Evolutionary conservation across 768 basidiomycete species (phyloP).

Genomic region (Lactarius tabidus): DNA sequence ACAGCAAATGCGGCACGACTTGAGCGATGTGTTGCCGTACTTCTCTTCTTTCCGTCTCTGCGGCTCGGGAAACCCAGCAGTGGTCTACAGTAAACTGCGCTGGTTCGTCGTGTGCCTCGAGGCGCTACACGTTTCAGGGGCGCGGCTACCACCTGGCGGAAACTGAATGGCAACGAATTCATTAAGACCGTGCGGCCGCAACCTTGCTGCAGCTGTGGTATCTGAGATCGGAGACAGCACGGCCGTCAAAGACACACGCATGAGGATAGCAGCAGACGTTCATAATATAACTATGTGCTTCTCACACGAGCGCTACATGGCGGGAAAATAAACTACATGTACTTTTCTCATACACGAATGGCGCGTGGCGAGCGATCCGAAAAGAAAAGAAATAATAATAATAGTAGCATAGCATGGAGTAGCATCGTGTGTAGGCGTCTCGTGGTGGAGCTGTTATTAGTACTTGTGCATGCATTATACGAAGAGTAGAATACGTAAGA

Average conservation of each 20-base stretch:
- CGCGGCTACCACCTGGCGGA: constrained; percentile 18
- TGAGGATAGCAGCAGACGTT: constrained; percentile 16
- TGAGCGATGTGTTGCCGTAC: background rate
- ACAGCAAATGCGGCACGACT: background rate
- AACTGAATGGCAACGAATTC: constrained; percentile 6
- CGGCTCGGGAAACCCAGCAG: background rate
- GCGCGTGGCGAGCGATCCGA: too few relatives aligned
- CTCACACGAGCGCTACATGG: background rate
- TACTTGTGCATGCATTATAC: constrained; percentile 20
- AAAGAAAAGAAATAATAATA: background rate
- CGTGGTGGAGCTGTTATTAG: background rate
- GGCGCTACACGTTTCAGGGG: constrained; percentile 21
- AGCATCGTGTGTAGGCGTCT: background rate
- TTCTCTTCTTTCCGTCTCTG: background rate
- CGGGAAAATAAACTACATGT: background rate
- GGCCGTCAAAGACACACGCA: constrained; percentile 7
- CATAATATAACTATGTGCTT: background rate
- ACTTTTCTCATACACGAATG: background rate
- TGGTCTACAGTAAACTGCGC: constrained; percentile 10
- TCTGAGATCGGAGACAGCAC: background rate
- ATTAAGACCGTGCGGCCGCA: constrained; percentile 15
- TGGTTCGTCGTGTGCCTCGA: constrained; percentile 16
- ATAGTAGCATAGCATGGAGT: background rate
- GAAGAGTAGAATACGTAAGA: constrained; percentile 12
- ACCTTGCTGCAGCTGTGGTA: background rate